Conservation (phyloP, 495 filamentous ascomycete species). For the Cercophora samala region DNA sequence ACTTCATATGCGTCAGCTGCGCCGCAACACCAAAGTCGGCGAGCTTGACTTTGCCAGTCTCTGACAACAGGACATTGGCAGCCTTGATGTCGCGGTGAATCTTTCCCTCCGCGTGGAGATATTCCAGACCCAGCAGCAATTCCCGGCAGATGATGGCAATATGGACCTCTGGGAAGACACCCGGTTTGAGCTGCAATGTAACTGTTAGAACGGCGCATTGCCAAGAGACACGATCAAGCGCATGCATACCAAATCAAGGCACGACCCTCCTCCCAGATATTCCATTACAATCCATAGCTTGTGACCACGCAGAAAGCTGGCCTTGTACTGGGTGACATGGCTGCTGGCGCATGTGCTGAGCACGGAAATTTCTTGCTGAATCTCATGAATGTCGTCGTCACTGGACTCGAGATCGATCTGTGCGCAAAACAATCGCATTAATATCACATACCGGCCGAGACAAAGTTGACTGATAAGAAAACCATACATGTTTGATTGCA, state of each 20-base stretch:
- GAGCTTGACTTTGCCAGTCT: slow-evolving; percentile 89
- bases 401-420: slow-evolving; percentile 98
- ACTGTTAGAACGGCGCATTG: neutral
- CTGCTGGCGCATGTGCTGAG: slow-evolving; percentile 89
- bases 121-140: slow-evolving; percentile 84
- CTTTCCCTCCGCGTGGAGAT: slow-evolving; percentile 91
- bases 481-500: slow-evolving; percentile 81
- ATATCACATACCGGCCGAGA: neutral
- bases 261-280: slow-evolving; percentile 89
- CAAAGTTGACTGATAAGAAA: neutral
- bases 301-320: slow-evolving; percentile 87
- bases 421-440: slow-evolving; percentile 13
- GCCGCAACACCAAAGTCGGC: slow-evolving; percentile 98
- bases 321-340: slow-evolving; percentile 94
- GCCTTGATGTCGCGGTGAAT: slow-evolving; percentile 98
- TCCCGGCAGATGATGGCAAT: slow-evolving; percentile 94
- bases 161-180: slow-evolving; percentile 80
- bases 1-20: slow-evolving; percentile 95
- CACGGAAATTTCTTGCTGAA: slow-evolving; percentile 95
- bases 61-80: slow-evolving; percentile 83
- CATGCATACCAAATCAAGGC: slow-evolving; percentile 73
- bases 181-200: slow-evolving; percentile 75
- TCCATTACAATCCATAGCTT: slow-evolving; percentile 99
- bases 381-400: slow-evolving; percentile 96
- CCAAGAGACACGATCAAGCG: neutral